A percentile compares a stretch with the other conserved stretches of the same genome.
Evolutionary conservation across 371 early-diverging fungal genomes (phyloP).

Genomic region (Mucor plumbeus): DNA sequence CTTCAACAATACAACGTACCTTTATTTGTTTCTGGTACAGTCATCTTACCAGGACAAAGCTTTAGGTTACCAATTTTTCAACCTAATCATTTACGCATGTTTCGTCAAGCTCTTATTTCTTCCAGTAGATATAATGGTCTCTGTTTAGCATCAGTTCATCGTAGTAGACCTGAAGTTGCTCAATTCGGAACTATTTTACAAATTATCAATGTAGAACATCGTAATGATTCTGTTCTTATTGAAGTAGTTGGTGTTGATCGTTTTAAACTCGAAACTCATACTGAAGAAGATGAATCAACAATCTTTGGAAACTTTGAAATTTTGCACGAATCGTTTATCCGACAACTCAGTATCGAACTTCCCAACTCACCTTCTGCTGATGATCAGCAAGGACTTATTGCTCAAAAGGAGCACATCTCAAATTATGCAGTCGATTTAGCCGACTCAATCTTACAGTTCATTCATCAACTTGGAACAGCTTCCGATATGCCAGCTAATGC

Average conservation of each 20-base stretch:
- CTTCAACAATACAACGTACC: slow-evolving; percentile 23
- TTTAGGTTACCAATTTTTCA: slow-evolving; percentile 22
- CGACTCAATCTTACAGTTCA: slow-evolving; percentile 18
- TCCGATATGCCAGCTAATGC: slow-evolving; percentile 3
- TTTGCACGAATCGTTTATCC: slow-evolving; percentile 16
- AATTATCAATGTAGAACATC: slow-evolving; percentile 24
- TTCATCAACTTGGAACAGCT: slow-evolving; percentile 17
- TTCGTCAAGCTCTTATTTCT: slow-evolving; percentile 19
- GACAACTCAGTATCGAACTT: slow-evolving; percentile 19
- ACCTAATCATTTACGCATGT: slow-evolving; percentile 18
- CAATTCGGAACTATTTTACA: slow-evolving; percentile 34
- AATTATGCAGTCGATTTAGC: slow-evolving; percentile 24
- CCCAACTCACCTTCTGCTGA: slow-evolving; percentile 11
- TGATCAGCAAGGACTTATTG: slow-evolving; percentile 1
- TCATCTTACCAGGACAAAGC: slow-evolving; percentile 32
- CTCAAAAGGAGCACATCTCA: slow-evolving; percentile 13
- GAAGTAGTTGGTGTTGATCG: slow-evolving; percentile 30
- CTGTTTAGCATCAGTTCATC: slow-evolving; percentile 29
- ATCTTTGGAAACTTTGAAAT: slow-evolving; percentile 21
- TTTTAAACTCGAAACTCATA: slow-evolving; percentile 22
- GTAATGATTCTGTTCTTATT: slow-evolving; percentile 20
- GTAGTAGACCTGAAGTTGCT: slow-evolving; percentile 27
- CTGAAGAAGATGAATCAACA: slow-evolving; percentile 11
- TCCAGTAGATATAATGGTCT: slow-evolving; percentile 28
- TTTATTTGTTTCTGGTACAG: slow-evolving; percentile 24